A percentile compares a stretch with the other conserved stretches of the same genome.
These are phyloP conservation scores for Flueggea neowawraea DNA, from an alignment of 441 rosid species.

Conservation along the genomic window DNA sequence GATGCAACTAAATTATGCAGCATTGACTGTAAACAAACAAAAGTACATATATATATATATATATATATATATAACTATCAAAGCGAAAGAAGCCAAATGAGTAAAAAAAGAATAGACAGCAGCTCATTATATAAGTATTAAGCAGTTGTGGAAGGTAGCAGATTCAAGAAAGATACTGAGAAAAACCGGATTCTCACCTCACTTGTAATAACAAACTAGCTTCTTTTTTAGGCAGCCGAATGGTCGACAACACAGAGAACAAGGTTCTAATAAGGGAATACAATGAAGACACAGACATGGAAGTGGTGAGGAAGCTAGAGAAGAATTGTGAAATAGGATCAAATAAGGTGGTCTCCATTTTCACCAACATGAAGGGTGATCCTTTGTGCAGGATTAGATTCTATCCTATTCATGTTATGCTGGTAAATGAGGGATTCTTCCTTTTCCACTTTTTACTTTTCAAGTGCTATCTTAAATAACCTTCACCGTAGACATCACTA, in stretches of 20 bases:
- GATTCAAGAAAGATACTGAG: slow-evolving; percentile 16
- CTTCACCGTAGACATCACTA: too few relatives aligned
- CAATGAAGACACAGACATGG: slow-evolving; percentile 37
- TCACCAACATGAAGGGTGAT: slow-evolving; percentile 44
- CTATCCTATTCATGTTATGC: slow-evolving; percentile 47
- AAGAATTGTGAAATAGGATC: slow-evolving; percentile 39
- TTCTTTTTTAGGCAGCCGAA: slow-evolving; percentile 3
- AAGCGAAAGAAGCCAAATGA: neutral
- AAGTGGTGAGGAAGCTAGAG: slow-evolving; percentile 61
- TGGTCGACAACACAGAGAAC: slow-evolving; percentile 30
- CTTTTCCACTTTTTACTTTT: neutral
- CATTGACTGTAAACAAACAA: neutral
- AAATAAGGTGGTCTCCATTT: slow-evolving; percentile 41
- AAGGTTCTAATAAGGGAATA: slow-evolving; percentile 46
- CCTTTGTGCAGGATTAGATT: slow-evolving; percentile 54
- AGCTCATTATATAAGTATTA: slow-evolving; percentile 2
- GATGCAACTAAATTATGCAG: too few relatives aligned
- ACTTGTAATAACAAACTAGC: neutral
- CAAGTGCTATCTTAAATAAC: too few relatives aligned
- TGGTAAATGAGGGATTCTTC: slow-evolving; percentile 24
- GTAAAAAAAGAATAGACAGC: neutral
- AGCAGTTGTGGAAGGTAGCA: slow-evolving; percentile 13
- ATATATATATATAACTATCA: too few relatives aligned
- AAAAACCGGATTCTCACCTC: neutral
- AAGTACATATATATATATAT: neutral